These are phyloP conservation scores for Vaccinium darrowii DNA, from an alignment of 148 eudicot species.

Conservation along the genomic window DNA sequence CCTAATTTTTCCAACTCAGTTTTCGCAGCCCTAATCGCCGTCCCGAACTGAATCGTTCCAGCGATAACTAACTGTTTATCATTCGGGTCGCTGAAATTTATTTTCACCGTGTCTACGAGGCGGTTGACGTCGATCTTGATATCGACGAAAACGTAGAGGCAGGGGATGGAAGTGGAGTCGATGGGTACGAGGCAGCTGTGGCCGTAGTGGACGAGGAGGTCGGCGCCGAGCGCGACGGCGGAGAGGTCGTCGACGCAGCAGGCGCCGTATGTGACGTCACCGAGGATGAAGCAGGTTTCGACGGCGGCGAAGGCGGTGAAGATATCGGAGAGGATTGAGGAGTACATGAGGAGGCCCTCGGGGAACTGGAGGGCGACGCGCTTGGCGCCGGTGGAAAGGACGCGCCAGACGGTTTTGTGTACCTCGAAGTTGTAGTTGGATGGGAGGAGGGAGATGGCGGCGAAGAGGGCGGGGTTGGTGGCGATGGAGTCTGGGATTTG, in stretches of 20 bases:
- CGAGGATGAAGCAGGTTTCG: slow-evolving; percentile 55
- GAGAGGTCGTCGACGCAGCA: slow-evolving; percentile 91
- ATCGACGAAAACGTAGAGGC: slow-evolving; percentile 79
- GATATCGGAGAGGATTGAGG: slow-evolving; percentile 77
- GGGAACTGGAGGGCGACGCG: slow-evolving; percentile 84
- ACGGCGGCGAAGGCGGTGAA: slow-evolving; percentile 58
- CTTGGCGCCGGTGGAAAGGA: slow-evolving; percentile 45
- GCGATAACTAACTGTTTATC: slow-evolving; percentile 47
- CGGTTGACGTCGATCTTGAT: slow-evolving; percentile 52
- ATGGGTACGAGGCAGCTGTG: slow-evolving; percentile 89
- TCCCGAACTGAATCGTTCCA: slow-evolving; percentile 81
- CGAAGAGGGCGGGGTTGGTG: slow-evolving; percentile 56
- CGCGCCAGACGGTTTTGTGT: slow-evolving; percentile 75
- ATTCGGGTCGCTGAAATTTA: slow-evolving; percentile 24
- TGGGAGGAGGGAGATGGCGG: slow-evolving; percentile 71
- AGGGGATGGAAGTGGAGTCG: slow-evolving; percentile 62
- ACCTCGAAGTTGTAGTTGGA: slow-evolving; percentile 82
- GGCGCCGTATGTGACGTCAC: slow-evolving; percentile 94
- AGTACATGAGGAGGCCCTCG: slow-evolving; percentile 88
- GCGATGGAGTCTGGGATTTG: slow-evolving; percentile 75
- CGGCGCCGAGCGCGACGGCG: slow-evolving; percentile 61
- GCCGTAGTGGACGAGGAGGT: slow-evolving; percentile 76
- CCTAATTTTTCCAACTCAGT: slow-evolving; percentile 67
- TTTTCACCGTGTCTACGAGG: slow-evolving; percentile 39
- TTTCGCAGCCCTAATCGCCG: slow-evolving; percentile 72